Base-by-base conservation (phyloP, 192 early-diverging fungal genomes). In the Mortierella antarctica region DNA sequence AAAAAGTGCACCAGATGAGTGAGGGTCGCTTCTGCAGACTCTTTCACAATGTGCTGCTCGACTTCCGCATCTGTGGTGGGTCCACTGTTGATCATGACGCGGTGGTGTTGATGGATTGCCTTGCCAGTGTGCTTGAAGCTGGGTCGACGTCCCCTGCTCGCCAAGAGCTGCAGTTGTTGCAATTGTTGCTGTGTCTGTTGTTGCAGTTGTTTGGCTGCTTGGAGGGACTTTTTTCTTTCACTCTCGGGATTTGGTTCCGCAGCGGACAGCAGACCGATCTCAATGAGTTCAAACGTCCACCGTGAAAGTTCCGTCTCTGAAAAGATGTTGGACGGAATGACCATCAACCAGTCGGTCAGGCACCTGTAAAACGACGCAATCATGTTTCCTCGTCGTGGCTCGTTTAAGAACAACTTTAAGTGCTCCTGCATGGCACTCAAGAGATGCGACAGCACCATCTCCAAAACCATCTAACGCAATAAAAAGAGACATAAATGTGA, bases 261-360 rank as follows among this genome's bases (percentile, higher is more conserved):
- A 47, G 46, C 75, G 53, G 39, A 78, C 75, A 67, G 88, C 47
- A 52, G 86, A 82, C 70, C 86, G 51, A 80, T 45, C 41, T 93
- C 93, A 42, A 96, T 88, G 6, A 88, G 84, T 64, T 95, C 93
- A 84, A 92, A 93, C 11, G 94, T 85, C 13, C 91, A 69, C 40
- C 83, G 84, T 14, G 89, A 86, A 11, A 93, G 83, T 39, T 93
- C 91, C 2, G 89, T 89, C 39, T 86, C 86, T 4, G 86, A 84
- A 65, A 95, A 83, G 6, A 93, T 62, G 21, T 86, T 86, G 13
- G 87, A 70, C 7, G 91, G 88, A 21, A 89, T 78, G 3, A 83
- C 83, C 90, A 95, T 93, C n/a, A 95, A 49, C 95, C 94, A 96
- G 45, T 92, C 89, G 2, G 88, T 72, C 9, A 95, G 60, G 65